These are phyloP conservation scores for Scenedesmus sp. DNA, from an alignment of 163 green algal species.

Conservation along the genomic window DNA sequence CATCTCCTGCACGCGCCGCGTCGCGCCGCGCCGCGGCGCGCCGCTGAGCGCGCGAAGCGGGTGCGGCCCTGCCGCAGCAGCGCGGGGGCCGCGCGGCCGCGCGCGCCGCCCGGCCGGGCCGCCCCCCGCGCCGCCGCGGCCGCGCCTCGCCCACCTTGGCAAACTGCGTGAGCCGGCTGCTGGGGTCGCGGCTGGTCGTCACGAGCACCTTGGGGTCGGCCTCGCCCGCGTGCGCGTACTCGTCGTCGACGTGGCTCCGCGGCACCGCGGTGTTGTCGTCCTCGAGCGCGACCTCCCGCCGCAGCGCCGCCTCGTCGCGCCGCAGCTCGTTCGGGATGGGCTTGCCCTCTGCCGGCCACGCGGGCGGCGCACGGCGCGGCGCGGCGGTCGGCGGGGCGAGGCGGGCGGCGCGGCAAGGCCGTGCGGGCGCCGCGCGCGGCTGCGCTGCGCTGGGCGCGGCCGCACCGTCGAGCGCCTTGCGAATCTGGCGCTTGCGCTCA, in stretches of 20 bases:
- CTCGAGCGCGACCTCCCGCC: slow-evolving; percentile 90
- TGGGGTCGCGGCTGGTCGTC: slow-evolving; percentile 96
- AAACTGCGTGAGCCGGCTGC: slow-evolving; percentile 91
- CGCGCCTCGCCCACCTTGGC: slow-evolving; percentile 75
- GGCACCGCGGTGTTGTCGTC: slow-evolving; percentile 96
- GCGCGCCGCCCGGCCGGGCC: neutral
- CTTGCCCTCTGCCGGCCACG: slow-evolving; percentile 57
- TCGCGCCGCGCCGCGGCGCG: too few species aligned
- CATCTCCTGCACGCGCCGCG: slow-evolving; percentile 76
- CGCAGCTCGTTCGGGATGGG: slow-evolving; percentile 48
- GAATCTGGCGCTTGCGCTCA: slow-evolving; percentile 95
- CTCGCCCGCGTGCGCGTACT: slow-evolving; percentile 93
- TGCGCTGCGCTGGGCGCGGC: neutral
- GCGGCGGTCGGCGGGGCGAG: neutral
- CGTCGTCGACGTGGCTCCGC: slow-evolving; percentile 94
- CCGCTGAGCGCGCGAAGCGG: too few species aligned
- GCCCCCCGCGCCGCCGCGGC: neutral
- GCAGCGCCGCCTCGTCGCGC: slow-evolving; percentile 81
- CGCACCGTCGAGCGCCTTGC: slow-evolving; percentile 85
- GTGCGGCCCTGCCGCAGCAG: neutral
- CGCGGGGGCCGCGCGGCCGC: neutral
- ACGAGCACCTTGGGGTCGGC: slow-evolving; percentile 92
- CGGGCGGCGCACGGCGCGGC: neutral
- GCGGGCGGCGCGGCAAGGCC: neutral
- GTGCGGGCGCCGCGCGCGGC: neutral